Evolutionary conservation across 2,329 filamentous ascomycete species (phyloP).

Genomic region (Stromatinia cepivora): DNA sequence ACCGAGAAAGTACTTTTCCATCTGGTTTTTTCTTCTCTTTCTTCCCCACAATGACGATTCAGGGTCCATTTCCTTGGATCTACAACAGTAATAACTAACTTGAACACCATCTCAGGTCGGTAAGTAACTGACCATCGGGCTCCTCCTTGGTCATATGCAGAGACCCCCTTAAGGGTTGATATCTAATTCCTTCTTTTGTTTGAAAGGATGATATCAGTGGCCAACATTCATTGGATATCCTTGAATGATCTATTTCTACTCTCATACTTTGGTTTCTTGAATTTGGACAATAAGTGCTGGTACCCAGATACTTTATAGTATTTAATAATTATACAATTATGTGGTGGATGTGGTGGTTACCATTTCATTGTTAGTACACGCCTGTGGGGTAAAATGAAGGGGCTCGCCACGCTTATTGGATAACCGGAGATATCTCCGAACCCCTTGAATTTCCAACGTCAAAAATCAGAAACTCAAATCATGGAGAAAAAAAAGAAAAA

Average conservation of each 20-base stretch:
- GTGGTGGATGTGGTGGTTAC: background rate
- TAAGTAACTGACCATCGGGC: background rate
- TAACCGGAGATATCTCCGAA: background rate
- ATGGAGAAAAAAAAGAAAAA: background rate
- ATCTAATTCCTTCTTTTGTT: background rate
- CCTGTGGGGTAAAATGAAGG: background rate
- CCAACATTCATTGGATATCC: background rate
- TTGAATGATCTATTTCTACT: conserved; percentile 1
- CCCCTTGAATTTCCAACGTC: background rate
- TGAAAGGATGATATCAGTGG: background rate
- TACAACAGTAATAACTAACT: background rate
- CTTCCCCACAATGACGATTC: conserved; percentile 17
- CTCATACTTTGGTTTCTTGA: too few relatives aligned
- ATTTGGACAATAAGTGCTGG: background rate
- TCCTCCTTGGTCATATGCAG: background rate
- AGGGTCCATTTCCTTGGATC: conserved; percentile 17
- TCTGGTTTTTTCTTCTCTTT: background rate
- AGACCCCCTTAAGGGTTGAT: background rate
- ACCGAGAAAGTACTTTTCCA: conserved; percentile 2
- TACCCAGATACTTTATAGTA: background rate
- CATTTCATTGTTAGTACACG: background rate
- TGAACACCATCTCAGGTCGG: background rate
- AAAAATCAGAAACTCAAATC: background rate
- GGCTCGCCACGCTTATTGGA: background rate
- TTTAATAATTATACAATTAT: background rate